Evolutionary conservation across 2,329 filamentous ascomycete species (phyloP).

Genomic region (Alternaria burnsii): DNA sequence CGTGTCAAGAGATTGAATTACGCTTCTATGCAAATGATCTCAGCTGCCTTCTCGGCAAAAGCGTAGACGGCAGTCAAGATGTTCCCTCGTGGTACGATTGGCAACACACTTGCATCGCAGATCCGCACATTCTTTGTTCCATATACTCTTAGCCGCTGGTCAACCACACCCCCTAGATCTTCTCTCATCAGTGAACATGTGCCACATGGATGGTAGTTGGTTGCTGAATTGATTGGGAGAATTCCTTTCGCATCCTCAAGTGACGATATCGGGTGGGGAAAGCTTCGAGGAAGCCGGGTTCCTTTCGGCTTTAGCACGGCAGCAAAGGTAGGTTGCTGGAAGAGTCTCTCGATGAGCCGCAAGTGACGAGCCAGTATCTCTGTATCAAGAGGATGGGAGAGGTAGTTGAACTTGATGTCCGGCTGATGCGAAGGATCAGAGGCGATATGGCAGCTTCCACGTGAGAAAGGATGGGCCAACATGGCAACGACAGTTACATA

Average conservation of each 20-base stretch:
- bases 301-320: constrained; percentile 21
- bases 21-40: constrained; percentile 23
- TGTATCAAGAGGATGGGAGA: constrained; percentile 56
- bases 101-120: constrained; percentile 41
- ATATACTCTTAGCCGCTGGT: constrained; percentile 39
- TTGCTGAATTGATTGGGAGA: constrained; percentile 25
- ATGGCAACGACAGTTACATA: constrained; percentile 28
- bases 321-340: constrained; percentile 20
- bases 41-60: constrained; percentile 35
- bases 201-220: constrained; percentile 40
- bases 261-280: constrained; percentile 16
- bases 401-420: constrained; percentile 53
- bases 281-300: constrained; percentile 23
- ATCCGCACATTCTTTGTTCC: constrained; percentile 41
- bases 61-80: constrained; percentile 35
- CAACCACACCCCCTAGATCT: constrained; percentile 44
- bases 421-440: constrained; percentile 46
- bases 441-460: constrained; percentile 52
- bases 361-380: constrained; percentile 52
- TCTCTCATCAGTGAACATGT: constrained; percentile 47
- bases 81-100: constrained; percentile 32
- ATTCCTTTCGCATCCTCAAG: constrained; percentile 27
- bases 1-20: background rate
- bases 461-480: constrained; percentile 52
- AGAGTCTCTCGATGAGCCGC: constrained; percentile 45